Conservation (phyloP, 257 asterid species). For the Thymus quinquecostatus region DNA sequence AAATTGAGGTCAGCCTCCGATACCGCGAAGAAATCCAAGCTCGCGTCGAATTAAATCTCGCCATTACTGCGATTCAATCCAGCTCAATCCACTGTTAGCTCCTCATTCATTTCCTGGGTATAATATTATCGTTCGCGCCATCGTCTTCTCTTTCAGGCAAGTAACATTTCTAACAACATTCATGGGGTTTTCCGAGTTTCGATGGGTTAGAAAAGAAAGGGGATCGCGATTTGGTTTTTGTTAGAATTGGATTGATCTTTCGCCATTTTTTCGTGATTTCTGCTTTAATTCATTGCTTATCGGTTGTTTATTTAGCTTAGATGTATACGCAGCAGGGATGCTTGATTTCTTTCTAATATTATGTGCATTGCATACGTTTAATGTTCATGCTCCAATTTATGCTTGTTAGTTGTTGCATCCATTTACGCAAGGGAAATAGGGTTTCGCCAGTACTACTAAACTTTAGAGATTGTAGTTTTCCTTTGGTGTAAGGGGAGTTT, state of each 20-base stretch:
- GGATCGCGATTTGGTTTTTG: constrained; percentile 28
- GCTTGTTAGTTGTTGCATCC: neutral
- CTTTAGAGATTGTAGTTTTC: neutral
- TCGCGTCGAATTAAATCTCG: constrained; percentile 15
- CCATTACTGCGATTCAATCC: constrained; percentile 23
- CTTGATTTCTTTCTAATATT: neutral
- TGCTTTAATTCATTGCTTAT: neutral
- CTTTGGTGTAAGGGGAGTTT: neutral
- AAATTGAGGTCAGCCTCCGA: constrained; percentile 17
- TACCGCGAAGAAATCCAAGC: constrained; percentile 10
- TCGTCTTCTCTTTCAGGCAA: constrained; percentile 31
- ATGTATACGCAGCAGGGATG: neutral
- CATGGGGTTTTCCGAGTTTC: constrained; percentile 28
- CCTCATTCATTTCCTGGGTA: neutral
- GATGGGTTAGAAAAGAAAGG: constrained; percentile 12
- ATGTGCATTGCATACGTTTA: constrained; percentile 7
- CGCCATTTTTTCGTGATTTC: constrained; percentile 1
- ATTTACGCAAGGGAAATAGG: constrained; percentile 7
- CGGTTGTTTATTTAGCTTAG: neutral
- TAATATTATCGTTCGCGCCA: neutral
- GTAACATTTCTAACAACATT: constrained; percentile 11
- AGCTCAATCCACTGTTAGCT: constrained; percentile 8
- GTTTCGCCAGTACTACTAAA: neutral
- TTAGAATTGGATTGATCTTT: constrained; percentile 2
- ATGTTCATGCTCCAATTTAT: neutral